A percentile compares a stretch with the other conserved stretches of the same genome.
These are phyloP conservation scores for Colletotrichum simmondsii DNA, from an alignment of 2,329 filamentous ascomycete genomes.

Conservation along the genomic window DNA sequence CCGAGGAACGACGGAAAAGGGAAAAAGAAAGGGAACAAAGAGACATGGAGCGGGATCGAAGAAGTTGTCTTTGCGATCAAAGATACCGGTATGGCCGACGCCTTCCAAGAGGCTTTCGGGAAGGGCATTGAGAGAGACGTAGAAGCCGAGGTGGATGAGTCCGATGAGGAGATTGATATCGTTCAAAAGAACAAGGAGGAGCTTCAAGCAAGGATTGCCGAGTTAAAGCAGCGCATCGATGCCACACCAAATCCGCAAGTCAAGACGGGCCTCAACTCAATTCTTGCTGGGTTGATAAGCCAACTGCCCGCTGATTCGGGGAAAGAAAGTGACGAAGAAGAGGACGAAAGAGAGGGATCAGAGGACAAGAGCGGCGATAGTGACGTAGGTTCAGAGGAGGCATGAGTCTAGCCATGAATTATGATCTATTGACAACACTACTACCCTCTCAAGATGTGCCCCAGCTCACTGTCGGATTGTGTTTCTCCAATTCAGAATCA, in stretches of 20 bases:
- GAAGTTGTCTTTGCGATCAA: constrained; percentile 70
- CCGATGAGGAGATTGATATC: constrained; percentile 30
- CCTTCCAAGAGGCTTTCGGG: constrained; percentile 62
- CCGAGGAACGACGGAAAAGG: constrained; percentile 32
- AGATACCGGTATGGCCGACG: constrained; percentile 59
- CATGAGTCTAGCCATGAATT: neutral
- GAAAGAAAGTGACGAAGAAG: neutral
- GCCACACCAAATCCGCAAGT: constrained; percentile 42
- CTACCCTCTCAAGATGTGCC: neutral
- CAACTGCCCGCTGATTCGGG: constrained; percentile 35
- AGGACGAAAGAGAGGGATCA: neutral
- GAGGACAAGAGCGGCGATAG: neutral
- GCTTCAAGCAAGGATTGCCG: constrained; percentile 41
- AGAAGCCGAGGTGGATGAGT: constrained; percentile 34
- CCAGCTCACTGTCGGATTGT: too few relatives aligned
- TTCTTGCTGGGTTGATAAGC: constrained; percentile 40
- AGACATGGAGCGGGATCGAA: constrained; percentile 56
- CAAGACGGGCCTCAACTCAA: constrained; percentile 39
- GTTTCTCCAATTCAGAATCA: too few relatives aligned
- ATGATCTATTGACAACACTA: neutral
- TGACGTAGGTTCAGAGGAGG: neutral
- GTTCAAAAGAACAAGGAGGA: constrained; percentile 33
- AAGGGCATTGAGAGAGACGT: constrained; percentile 46
- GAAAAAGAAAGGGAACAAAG: constrained; percentile 38
- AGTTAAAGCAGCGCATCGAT: constrained; percentile 39